A percentile compares a stretch with the other conserved stretches of the same genome.
Conservation (phyloP, 345 rosid genomes). For the Eucalyptus decipiens region DNA sequence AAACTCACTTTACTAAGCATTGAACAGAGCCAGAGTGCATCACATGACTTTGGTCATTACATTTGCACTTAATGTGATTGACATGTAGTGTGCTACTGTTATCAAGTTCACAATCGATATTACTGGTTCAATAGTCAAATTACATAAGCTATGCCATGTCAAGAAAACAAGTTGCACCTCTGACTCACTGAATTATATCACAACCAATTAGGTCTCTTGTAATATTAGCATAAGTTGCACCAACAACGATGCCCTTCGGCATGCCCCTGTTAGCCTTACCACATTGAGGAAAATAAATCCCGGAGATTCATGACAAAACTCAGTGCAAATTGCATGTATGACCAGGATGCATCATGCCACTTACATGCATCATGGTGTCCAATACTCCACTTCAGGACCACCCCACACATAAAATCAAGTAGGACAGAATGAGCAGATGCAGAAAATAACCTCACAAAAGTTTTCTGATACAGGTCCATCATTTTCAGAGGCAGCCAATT, state of each 20-base stretch:
- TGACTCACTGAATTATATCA: neutral
- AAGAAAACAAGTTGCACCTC: neutral
- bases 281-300: neutral
- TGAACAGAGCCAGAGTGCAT: neutral
- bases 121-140: neutral
- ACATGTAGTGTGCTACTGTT: neutral
- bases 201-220: neutral
- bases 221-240: neutral
- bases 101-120: neutral
- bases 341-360: neutral
- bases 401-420: neutral
- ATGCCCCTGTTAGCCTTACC: neutral
- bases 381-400: neutral
- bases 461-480: slow-evolving; percentile 74
- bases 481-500: slow-evolving; percentile 67
- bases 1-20: neutral
- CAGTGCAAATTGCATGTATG: neutral
- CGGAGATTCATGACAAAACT: neutral
- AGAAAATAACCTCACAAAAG: slow-evolving; percentile 42
- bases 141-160: neutral
- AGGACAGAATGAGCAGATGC: neutral
- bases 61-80: neutral
- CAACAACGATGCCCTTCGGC: neutral
- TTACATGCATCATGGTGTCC: neutral
- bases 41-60: neutral